Base-by-base conservation (phyloP, 768 basidiomycete genomes). In the Mycena olivaceomarginata region DNA sequence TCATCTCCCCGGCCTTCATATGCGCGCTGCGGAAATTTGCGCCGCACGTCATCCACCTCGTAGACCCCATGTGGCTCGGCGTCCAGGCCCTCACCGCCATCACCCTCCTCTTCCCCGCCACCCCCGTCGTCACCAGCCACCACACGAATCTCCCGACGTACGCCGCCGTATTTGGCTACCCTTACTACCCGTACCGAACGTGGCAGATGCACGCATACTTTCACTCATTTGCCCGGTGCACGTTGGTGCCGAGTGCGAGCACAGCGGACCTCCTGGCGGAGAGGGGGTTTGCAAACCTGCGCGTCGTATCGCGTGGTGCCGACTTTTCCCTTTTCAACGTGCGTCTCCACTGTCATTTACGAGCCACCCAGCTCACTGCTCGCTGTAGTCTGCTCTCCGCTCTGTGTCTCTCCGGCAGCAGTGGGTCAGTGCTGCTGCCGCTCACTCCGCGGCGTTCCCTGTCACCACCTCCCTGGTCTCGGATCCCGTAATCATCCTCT, bases 11-110 rank as follows among this genome's bases (percentile, higher is more conserved):
- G 20, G 46, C 76, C 18, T 66, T 75, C 67, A 25, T 80, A 37
- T 9, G 16, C 56, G 59, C 70, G 39, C 68, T 79, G 22, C 71
- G 75, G 22, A 46, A 39, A 25, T 79, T 79, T 53, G 60, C 71
- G 18, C 88, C 89, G 0, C 87, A 89, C 70, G 86, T 89, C 1
- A 83, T 89, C 8, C 87, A 89, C 73, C 85, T 89, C 70, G 86
- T 87, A 57, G 88, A 89, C 81, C 25, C 25, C 25, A 25, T 25
- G 1, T 25, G 25, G 25, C 25, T 25, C 25, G 25, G 25, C 25
- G 25, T 25, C 25, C 25, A 25, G 25, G 25, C 25, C 25, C 82
- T 88, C n/a, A 80, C 85, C 73, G 87, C 86, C 2, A 81, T 87
- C 82, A 83, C 85, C 72, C 72, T 85, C 16, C 85, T 86, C 16